Percentiles rank a stretch among this genome's conserved stretches.
These are phyloP conservation scores for Aspergillus kassunensis DNA, from an alignment of 495 filamentous ascomycete genomes.

Conservation along the genomic window DNA sequence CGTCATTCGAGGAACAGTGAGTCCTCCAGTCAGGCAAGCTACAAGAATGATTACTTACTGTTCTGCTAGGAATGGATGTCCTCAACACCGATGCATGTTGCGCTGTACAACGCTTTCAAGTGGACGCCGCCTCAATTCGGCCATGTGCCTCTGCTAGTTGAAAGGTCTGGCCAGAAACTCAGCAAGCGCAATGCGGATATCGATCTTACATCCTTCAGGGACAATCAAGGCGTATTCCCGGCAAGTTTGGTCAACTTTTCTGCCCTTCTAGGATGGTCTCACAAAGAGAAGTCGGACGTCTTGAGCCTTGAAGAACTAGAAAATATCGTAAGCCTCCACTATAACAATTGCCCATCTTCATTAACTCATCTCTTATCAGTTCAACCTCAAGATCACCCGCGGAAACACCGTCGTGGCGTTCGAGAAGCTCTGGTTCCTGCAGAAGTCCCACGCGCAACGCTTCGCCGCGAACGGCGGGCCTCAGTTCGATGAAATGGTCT, in stretches of 20 bases:
- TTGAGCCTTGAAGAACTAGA: constrained; percentile 68
- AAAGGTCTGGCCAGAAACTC: constrained; percentile 72
- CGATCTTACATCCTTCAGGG: constrained; percentile 63
- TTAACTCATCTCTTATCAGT: constrained; percentile 41
- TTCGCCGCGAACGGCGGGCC: constrained; percentile 31
- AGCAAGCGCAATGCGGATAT: constrained; percentile 80
- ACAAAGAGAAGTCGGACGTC: constrained; percentile 59
- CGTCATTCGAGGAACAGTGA: constrained; percentile 80
- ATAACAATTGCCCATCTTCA: neutral
- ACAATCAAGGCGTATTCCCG: constrained; percentile 63
- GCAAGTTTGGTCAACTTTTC: constrained; percentile 78
- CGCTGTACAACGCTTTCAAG: constrained; percentile 81
- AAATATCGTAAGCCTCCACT: constrained; percentile 48
- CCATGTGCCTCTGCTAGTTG: constrained; percentile 82
- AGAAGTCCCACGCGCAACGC: constrained; percentile 62
- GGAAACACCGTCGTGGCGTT: constrained; percentile 84
- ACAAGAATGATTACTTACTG: neutral
- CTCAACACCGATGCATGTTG: constrained; percentile 84
- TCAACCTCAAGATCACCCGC: constrained; percentile 78
- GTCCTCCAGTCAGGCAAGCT: constrained; percentile 18
- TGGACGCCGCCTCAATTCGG: constrained; percentile 83
- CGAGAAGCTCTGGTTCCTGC: constrained; percentile 76
- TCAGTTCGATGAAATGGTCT: constrained; percentile 48
- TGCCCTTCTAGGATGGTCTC: constrained; percentile 82
- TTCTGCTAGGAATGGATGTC: constrained; percentile 77